Evolutionary conservation across 2,329 filamentous ascomycete species (phyloP).

Genomic region (Beauveria sp.): DNA sequence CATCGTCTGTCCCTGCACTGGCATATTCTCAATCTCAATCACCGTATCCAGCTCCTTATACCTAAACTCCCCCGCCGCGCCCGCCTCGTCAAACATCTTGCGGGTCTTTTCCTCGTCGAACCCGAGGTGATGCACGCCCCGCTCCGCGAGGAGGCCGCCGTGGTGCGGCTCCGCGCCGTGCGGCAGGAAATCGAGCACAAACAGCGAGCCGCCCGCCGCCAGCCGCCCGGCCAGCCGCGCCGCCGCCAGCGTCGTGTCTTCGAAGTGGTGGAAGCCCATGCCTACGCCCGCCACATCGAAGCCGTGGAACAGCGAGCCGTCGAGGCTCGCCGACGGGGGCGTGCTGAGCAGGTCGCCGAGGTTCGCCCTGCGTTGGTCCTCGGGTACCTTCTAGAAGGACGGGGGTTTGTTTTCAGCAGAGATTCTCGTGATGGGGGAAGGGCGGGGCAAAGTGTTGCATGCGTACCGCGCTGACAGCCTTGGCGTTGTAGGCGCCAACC

Average conservation of each 20-base stretch:
- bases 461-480: conserved; percentile 45
- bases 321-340: conserved; percentile 45
- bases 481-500: conserved; percentile 58
- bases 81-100: conserved; percentile 56
- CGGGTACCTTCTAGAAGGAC: conserved; percentile 36
- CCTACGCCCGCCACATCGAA: conserved; percentile 63
- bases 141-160: conserved; percentile 15
- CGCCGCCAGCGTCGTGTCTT: conserved; percentile 53
- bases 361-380: conserved; percentile 47
- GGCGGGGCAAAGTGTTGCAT: not conserved
- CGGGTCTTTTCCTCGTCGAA: conserved; percentile 55
- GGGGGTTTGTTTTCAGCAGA: not conserved
- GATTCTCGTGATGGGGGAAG: too few species aligned
- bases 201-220: conserved; percentile 55
- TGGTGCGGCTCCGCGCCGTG: conserved; percentile 31
- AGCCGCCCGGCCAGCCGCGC: conserved; percentile 53
- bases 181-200: conserved; percentile 61
- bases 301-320: conserved; percentile 53
- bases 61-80: conserved; percentile 48
- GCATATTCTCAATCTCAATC: conserved; percentile 32
- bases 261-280: conserved; percentile 60
- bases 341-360: conserved; percentile 50
- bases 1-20: conserved; percentile 25
- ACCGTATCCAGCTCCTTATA: conserved; percentile 47
- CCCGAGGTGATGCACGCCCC: conserved; percentile 57